Percentiles rank a stretch among this genome's conserved stretches.
Conservation (phyloP, 345 rosid species). For the Citrus unshiu region DNA sequence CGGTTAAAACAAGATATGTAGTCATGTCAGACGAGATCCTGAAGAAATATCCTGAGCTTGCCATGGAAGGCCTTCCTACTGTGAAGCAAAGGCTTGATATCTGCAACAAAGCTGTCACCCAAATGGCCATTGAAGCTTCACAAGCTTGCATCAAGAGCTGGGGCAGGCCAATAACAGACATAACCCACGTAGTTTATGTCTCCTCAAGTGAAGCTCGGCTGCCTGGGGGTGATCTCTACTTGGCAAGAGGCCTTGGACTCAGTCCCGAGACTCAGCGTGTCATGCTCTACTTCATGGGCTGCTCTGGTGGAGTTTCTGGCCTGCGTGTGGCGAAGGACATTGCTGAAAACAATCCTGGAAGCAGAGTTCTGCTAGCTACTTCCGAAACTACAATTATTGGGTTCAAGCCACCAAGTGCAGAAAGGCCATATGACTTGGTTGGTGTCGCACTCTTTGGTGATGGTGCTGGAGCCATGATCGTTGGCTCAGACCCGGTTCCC, state of each 20-base stretch:
- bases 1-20: slow-evolving; percentile 89
- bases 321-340: slow-evolving; percentile 94
- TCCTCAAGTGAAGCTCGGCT: slow-evolving; percentile 95
- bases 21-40: slow-evolving; percentile 98
- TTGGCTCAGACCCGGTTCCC: slow-evolving; percentile 66
- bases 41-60: slow-evolving; percentile 77
- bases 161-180: slow-evolving; percentile 73
- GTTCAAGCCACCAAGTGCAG: slow-evolving; percentile 80
- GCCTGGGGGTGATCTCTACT: slow-evolving; percentile 85
- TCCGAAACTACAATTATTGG: slow-evolving; percentile 95
- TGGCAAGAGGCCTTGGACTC: slow-evolving; percentile 83
- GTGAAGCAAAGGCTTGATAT: slow-evolving; percentile 75
- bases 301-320: slow-evolving; percentile 95
- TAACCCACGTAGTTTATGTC: slow-evolving; percentile 93
- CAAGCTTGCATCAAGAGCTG: slow-evolving; percentile 72
- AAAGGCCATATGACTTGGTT: slow-evolving; percentile 92
- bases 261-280: slow-evolving; percentile 74
- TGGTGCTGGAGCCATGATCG: slow-evolving; percentile 84
- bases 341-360: slow-evolving; percentile 90
- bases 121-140: slow-evolving; percentile 89
- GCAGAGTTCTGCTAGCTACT: slow-evolving; percentile 81
- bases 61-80: slow-evolving; percentile 78
- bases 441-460: slow-evolving; percentile 95
- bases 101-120: slow-evolving; percentile 77
- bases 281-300: slow-evolving; percentile 81